A percentile compares a stretch with the other conserved stretches of the same genome.
Conservation (phyloP, 1,284 basidiomycete species). For the Sanghuangporus baumii region DNA sequence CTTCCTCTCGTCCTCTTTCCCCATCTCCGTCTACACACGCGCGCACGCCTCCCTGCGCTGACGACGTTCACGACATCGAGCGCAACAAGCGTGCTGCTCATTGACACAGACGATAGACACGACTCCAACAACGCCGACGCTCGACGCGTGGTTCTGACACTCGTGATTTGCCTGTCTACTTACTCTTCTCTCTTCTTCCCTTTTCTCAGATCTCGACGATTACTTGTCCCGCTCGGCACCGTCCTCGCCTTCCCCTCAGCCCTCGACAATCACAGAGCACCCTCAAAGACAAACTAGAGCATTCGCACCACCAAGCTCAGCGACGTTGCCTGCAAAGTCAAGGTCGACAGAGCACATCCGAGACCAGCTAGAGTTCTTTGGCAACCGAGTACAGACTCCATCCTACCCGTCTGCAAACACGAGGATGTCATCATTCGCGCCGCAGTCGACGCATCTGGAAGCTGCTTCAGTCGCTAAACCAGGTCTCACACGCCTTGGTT, state of each 20-base stretch:
- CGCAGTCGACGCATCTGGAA: conserved; percentile 6
- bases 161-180: not conserved
- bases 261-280: conserved; percentile 3
- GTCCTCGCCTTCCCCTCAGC: conserved; percentile 5
- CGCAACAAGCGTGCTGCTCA: not conserved
- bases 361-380: conserved; percentile 13
- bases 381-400: not conserved
- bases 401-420: not conserved
- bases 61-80: not conserved
- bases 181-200: not conserved
- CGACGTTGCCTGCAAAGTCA: not conserved
- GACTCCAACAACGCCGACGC: conserved; percentile 3
- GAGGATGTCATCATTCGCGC: conserved; percentile 6
- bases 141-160: conserved; percentile 1
- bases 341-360: conserved; percentile 1
- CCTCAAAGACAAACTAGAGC: not conserved
- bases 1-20: not conserved
- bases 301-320: not conserved
- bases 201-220: conserved; percentile 10
- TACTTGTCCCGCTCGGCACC: conserved; percentile 7
- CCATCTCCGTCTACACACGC: not conserved
- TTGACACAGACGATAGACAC: conserved; percentile 4
- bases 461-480: not conserved
- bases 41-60: not conserved
- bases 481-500: conserved; percentile 25